Base-by-base conservation (phyloP, 1,139 yeast species). In the Nakaseomyces kungkrabaensis region DNA sequence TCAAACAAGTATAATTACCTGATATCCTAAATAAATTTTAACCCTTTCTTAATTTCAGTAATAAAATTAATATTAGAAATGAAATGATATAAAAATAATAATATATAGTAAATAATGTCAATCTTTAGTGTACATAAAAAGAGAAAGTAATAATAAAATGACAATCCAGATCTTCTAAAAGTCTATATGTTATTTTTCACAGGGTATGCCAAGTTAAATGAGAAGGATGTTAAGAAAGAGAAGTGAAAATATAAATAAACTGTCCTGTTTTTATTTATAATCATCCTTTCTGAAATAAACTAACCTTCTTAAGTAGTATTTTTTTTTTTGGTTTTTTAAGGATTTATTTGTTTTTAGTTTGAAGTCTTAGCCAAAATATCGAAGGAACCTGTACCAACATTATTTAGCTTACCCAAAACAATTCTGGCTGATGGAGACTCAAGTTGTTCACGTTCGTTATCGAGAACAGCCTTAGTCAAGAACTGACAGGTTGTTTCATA, bases 401-500 rank as follows among this genome's bases (percentile, higher is more conserved):
- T 82, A 53, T 92, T 80, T 62, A 92, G 76, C 70, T 87, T 87
- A 69, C 99, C 99, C 68, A 89, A 68, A 47, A 94, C 98, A 59
- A 94, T 81, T 65, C 94, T 79, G n/a, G 98, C 95, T 44, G 96
- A 85, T 33, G 99, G 99, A 54, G 89, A 81, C 59, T 88, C 90
- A 63, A 94, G 74, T 56, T 82, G 82, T 71, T 94, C 99, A 60
- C 83, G 75, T 56, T 87, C 96, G 55, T 94, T 89, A 59, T 92
- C 94, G 66, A 94, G 75, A 44, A 94, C 97, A 10, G 98, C 96
- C 74, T 88, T 88, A 50, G 97, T 92, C 69, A 94, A 78, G 77
- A 94, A 94, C 70, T 87, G 95, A 74, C 97, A 89, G 2, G 99
- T 94, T 46, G 98, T 92, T 72, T 94, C 99, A 70, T 89, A 94